A percentile compares a stretch with the other conserved stretches of the same genome.
Conservation (phyloP, 1,284 basidiomycete species). For the Sparassis latifolia region DNA sequence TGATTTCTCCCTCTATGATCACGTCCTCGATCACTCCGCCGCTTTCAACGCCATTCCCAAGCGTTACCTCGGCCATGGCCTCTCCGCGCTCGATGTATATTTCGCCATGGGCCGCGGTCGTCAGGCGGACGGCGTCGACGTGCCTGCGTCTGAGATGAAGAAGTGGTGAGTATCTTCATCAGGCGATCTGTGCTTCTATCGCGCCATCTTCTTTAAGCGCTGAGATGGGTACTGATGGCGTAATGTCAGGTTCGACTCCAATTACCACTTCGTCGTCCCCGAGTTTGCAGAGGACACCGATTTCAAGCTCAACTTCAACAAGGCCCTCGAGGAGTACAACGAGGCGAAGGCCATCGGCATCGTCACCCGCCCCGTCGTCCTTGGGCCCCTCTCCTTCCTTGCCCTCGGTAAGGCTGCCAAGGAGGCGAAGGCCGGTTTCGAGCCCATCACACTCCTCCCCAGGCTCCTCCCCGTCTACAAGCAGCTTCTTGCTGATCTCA, state of each 20-base stretch:
- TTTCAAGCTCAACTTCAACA: slow-evolving; percentile 96
- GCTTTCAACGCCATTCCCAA: slow-evolving; percentile 97
- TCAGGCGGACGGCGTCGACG: slow-evolving; percentile 91
- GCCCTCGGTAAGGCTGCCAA: slow-evolving; percentile 89
- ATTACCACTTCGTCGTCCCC: slow-evolving; percentile 99
- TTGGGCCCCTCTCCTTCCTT: slow-evolving; percentile 96
- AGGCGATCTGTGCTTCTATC: neutral
- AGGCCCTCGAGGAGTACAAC: slow-evolving; percentile 90
- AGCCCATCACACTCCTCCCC: slow-evolving; percentile 86
- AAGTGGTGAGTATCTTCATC: slow-evolving; percentile 66
- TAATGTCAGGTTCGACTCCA: slow-evolving; percentile 88
- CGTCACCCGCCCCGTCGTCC: slow-evolving; percentile 90
- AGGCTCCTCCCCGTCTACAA: slow-evolving; percentile 92
- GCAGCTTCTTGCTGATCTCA: slow-evolving; percentile 87
- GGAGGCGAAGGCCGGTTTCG: slow-evolving; percentile 81
- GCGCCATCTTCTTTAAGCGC: slow-evolving; percentile 3
- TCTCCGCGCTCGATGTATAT: slow-evolving; percentile 92
- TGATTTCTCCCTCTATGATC: slow-evolving; percentile 98
- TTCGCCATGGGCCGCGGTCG: slow-evolving; percentile 99
- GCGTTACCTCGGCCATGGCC: slow-evolving; percentile 85
- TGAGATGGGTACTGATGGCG: slow-evolving; percentile 6
- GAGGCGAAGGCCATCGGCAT: slow-evolving; percentile 93
- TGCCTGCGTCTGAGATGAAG: slow-evolving; percentile 99
- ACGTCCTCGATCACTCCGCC: slow-evolving; percentile 96
- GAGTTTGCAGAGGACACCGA: slow-evolving; percentile 90